Evolutionary conservation across 2,329 filamentous ascomycete species (phyloP), one percentile per base, ranked within the genome.

Genomic region (Colletotrichum coccodes): DNA sequence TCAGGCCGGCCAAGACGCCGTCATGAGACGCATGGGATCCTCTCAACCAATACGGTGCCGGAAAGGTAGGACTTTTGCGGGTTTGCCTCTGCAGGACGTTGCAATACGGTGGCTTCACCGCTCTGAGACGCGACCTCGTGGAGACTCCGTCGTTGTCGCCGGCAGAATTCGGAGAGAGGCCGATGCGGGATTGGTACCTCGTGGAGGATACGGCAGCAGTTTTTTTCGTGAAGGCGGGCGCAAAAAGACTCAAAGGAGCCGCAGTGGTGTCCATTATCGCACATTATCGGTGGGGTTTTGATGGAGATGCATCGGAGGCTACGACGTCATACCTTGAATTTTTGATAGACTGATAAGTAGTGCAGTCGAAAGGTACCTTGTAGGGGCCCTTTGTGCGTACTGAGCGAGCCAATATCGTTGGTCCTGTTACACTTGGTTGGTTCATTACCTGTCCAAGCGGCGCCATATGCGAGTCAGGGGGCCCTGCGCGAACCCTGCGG

Each of bases 101-200:
- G 40, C 42, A 44, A 56, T 50, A 68, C 66, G 66, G 61, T 44
- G 16, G 61, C 46, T 50, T 69, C 66, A 69, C 66, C 66, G 66
- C 66, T 50, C 61, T 38, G 7, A 30, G 61, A 60, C 61, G 61
- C 54, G 47, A 28, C 16, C 42, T 36, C 66, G 60, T 64, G 64
- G 60, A 68, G 52, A 64, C 34, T 28, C 23, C 32, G 18, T 46
- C 38, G 21, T 46, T 36, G 18, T 30, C 23, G 56, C n/a, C 61
- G 66, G 66, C 66, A 69, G 61, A 69, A 69, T 69, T 65, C 66
- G 66, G 66, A 56, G 61, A 69, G 44, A 57, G 9, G 36, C 61
- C 61, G 66, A 66, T 53, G 28, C 34, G 26, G 16, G 16, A 60
- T 23, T 21, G 54, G 40, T 21, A 44, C 21, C 9, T 42, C 11